These are phyloP conservation scores for Phytophthora fragariae DNA, from an alignment of 352 stramenopile genomes.

Conservation along the genomic window DNA sequence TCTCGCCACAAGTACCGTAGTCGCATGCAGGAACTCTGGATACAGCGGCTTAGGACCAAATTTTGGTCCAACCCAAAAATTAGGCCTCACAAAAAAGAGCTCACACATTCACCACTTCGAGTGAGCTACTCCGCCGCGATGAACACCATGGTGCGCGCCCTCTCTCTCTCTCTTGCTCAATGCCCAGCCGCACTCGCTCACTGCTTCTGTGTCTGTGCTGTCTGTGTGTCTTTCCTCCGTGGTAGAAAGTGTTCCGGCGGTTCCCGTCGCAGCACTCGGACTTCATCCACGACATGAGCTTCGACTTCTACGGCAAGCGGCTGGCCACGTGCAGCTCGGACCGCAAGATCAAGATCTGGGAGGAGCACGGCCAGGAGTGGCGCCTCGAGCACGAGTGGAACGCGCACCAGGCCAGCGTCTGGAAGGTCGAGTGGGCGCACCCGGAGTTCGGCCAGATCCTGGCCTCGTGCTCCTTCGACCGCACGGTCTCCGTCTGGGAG, in stretches of 20 bases:
- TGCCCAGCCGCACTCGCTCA: background rate
- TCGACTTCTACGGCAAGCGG: conserved; percentile 93
- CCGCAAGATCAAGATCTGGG: conserved; percentile 93
- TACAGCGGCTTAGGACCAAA: background rate
- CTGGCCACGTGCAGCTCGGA: conserved; percentile 93
- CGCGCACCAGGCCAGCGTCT: conserved; percentile 91
- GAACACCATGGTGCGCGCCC: conserved; percentile 30
- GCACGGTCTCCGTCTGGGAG: conserved; percentile 96
- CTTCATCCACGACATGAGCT: conserved; percentile 94
- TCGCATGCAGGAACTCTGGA: too few species aligned
- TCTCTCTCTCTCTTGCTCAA: background rate
- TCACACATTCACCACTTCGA: background rate
- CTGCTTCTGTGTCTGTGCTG: background rate
- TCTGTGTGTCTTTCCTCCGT: background rate
- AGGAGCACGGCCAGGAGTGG: conserved; percentile 87
- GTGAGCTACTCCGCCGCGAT: conserved; percentile 1
- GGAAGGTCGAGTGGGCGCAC: conserved; percentile 95
- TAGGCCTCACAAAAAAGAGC: background rate
- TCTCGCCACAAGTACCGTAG: too few species aligned
- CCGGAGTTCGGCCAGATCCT: conserved; percentile 97
- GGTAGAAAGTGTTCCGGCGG: conserved; percentile 79
- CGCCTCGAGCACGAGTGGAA: conserved; percentile 91
- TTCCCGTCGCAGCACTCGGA: conserved; percentile 90
- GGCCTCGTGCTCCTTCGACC: conserved; percentile 94
- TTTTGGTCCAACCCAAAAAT: background rate